Conservation (phyloP, 495 filamentous ascomycete species). For the Aspergillus homomorphus region DNA sequence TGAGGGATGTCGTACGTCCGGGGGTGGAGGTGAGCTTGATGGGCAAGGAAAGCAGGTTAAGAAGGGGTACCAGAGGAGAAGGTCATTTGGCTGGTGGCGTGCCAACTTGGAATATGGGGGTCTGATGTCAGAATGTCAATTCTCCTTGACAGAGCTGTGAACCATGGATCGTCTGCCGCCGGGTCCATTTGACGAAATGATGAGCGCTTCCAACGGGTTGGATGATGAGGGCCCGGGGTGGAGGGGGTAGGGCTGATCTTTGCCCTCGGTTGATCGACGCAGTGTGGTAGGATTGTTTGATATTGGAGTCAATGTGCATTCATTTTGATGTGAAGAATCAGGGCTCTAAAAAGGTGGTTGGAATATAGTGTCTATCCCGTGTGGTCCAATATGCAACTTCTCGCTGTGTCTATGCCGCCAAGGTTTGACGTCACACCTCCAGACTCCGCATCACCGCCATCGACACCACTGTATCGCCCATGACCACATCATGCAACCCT, state of each 20-base stretch:
- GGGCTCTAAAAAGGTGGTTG: too few species aligned
- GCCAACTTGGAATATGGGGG: background rate
- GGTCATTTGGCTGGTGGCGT: background rate
- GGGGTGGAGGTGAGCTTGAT: background rate
- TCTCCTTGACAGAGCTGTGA: background rate
- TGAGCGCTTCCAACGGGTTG: too few species aligned
- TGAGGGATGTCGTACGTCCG: background rate
- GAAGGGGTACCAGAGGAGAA: background rate
- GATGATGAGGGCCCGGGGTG: too few species aligned
- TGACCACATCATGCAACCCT: conserved; percentile 50
- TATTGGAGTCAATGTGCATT: background rate
- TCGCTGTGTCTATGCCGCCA: too few species aligned
- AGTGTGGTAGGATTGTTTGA: background rate
- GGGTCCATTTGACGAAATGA: background rate
- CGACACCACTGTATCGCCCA: conserved; percentile 48
- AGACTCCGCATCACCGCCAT: conserved; percentile 45
- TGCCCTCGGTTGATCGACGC: background rate
- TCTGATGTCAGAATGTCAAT: background rate
- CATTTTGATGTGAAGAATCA: too few species aligned
- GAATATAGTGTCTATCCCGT: too few species aligned
- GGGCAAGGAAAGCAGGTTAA: background rate
- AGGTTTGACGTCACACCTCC: conserved; percentile 14
- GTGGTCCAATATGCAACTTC: too few species aligned
- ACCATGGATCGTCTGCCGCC: background rate
- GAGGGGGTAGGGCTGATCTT: background rate